Conservation (phyloP, 345 rosid genomes). For the Gossypium rotundifolium region DNA sequence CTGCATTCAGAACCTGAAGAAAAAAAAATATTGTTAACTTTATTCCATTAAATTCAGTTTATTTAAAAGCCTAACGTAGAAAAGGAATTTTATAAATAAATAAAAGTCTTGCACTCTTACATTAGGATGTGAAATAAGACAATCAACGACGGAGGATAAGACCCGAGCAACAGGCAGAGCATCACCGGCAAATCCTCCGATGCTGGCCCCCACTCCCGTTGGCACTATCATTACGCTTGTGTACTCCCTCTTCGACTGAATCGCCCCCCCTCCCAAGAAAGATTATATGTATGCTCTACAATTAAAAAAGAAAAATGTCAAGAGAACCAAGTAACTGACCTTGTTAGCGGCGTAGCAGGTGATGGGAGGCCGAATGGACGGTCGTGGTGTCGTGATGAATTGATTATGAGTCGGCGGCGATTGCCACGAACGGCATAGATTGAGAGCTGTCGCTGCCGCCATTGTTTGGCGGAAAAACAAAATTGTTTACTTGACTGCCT, state of each 20-base stretch:
- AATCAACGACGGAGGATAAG: constrained; percentile 53
- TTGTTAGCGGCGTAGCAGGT: constrained; percentile 25
- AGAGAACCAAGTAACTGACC: constrained; percentile 19
- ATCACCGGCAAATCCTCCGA: constrained; percentile 65
- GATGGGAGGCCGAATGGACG: neutral
- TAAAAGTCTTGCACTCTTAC: constrained; percentile 14
- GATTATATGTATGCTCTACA: neutral
- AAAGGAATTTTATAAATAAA: neutral
- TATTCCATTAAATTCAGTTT: neutral
- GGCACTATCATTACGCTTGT: constrained; percentile 62
- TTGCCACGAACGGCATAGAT: constrained; percentile 19
- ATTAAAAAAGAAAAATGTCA: neutral
- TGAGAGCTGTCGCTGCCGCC: constrained; percentile 18
- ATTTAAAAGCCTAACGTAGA: neutral
- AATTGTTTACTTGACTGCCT: neutral
- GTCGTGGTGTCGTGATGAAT: constrained; percentile 11
- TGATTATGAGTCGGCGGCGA: neutral
- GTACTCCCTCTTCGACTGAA: constrained; percentile 48
- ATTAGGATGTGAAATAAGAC: constrained; percentile 60
- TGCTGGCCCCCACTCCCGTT: constrained; percentile 53
- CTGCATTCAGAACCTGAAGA: constrained; percentile 57
- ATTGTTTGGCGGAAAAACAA: constrained; percentile 19
- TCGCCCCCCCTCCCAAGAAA: neutral
- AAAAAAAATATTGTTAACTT: neutral
- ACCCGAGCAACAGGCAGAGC: constrained; percentile 56